Percentiles rank a stretch among this genome's conserved stretches.
phyloP scores from a whole-genome alignment of 257 asterid genomes.

The Penstemon davidsonii region DNA sequence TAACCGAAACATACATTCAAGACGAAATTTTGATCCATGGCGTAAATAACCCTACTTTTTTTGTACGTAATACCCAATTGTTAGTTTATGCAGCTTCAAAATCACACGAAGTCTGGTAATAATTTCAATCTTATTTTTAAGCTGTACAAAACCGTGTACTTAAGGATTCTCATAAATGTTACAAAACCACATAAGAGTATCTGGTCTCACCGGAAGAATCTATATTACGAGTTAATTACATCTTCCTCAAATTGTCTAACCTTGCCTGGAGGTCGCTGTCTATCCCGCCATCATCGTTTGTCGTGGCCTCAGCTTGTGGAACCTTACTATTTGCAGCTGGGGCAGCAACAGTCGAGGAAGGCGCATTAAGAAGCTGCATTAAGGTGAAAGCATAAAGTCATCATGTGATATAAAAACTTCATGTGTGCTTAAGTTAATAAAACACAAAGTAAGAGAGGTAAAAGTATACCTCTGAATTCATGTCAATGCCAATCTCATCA shows the following conservation, averaged over 20 bases:
- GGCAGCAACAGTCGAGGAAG: constrained; percentile 83
- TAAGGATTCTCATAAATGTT: constrained; percentile 25
- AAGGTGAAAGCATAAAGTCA: constrained; percentile 16
- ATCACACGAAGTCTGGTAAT: background rate
- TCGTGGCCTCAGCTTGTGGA: constrained; percentile 87
- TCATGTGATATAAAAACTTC: background rate
- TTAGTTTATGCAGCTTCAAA: too few relatives aligned
- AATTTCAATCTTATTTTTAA: constrained; percentile 17
- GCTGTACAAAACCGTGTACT: constrained; percentile 7
- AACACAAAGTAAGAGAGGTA: background rate
- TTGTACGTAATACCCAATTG: too few relatives aligned
- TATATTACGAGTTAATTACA: constrained; percentile 47
- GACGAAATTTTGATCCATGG: too few relatives aligned
- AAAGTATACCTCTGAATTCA: constrained; percentile 75
- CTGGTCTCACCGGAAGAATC: constrained; percentile 24
- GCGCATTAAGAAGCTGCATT: constrained; percentile 86
- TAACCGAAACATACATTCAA: too few relatives aligned
- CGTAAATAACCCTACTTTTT: too few relatives aligned
- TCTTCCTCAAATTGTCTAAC: constrained; percentile 93
- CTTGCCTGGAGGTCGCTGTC: constrained; percentile 98
- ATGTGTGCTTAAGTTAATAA: background rate
- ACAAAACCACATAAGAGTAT: constrained; percentile 36
- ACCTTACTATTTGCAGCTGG: constrained; percentile 77
- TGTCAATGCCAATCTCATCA: constrained; percentile 92
- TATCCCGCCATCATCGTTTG: constrained; percentile 78